These are phyloP conservation scores for Claviceps sp. DNA, from an alignment of 2,329 filamentous ascomycete genomes.

Conservation along the genomic window DNA sequence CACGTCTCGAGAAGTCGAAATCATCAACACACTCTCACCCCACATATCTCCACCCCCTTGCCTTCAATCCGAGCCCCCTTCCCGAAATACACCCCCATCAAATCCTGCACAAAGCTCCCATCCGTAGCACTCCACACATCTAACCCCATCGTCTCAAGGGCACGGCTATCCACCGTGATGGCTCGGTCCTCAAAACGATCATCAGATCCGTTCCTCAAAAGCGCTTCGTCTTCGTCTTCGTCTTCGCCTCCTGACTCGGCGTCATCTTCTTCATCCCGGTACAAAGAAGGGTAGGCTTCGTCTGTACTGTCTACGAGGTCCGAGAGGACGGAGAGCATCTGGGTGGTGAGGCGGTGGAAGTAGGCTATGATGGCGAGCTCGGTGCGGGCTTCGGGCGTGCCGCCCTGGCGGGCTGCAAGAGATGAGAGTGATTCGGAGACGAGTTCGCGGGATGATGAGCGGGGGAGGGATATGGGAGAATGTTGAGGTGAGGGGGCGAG, in stretches of 20 bases:
- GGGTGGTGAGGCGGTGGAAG: slow-evolving; percentile 62
- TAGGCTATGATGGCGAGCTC: slow-evolving; percentile 68
- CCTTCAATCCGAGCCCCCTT: slow-evolving; percentile 49
- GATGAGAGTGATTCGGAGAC: slow-evolving; percentile 32
- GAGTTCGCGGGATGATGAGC: slow-evolving; percentile 18
- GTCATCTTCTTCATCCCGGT: slow-evolving; percentile 23
- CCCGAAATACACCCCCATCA: slow-evolving; percentile 52
- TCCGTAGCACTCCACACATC: slow-evolving; percentile 65
- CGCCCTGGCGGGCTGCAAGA: slow-evolving; percentile 23
- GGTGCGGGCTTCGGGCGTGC: slow-evolving; percentile 23
- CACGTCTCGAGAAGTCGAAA: no score
- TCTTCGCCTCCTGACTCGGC: slow-evolving; percentile 14
- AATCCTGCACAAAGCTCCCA: slow-evolving; percentile 51
- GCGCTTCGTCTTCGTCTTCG: slow-evolving; percentile 11
- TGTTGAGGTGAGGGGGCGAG: slow-evolving; percentile 24
- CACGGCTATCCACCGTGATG: slow-evolving; percentile 47
- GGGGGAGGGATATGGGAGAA: slow-evolving; percentile 17
- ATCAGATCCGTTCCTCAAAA: slow-evolving; percentile 12
- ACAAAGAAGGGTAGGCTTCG: slow-evolving; percentile 23
- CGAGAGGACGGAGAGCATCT: slow-evolving; percentile 47
- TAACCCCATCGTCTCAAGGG: slow-evolving; percentile 58
- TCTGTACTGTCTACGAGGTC: slow-evolving; percentile 42
- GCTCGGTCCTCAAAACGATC: slow-evolving; percentile 25
- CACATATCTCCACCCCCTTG: slow-evolving; percentile 61
- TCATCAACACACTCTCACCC: slow-evolving; percentile 49